Evolutionary conservation across 2,329 filamentous ascomycete genomes (phyloP), one percentile per base, ranked within the genome.

Genomic region (Scolecobasidium constrictum): DNA sequence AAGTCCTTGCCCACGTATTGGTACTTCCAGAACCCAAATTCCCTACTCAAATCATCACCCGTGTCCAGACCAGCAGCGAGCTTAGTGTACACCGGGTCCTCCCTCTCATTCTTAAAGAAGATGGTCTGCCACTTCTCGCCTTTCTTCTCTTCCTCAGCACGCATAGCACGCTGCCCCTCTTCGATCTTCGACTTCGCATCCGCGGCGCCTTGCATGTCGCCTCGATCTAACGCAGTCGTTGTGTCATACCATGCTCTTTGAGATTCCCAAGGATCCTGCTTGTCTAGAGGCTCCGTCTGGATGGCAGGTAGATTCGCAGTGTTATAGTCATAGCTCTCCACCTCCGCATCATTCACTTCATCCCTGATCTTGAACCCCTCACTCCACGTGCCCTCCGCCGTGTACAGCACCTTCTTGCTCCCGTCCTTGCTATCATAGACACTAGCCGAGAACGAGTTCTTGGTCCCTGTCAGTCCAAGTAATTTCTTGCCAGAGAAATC

Each of bases 211-310:
- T 58, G 63, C 65, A 68, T 68, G 43, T 68, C 56, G 2, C 65
- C 61, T 4, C 45, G 46, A n/a, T 53, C 49, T 34, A 68, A 52
- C 1, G 59, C 56, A 13, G 57, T 48, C 35, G 65, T 63, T 4
- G 66, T 62, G 4, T 55, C 58, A 7, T 51, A 45, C 66, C 66
- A 69, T 4, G 65, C 65, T 47, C 55, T 62, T 13, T 64, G 51
- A 17, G 61, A 62, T 47, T 69, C 66, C 64, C 64, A 69, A 0
- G 63, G 58, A 50, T 68, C 65, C 43, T 68, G 64, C 21, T 63
- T 48, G 1, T 57, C 51, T 4, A 61, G 35, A 12, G 59, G 54
- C 9, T 52, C 46, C 15, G 53, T 52, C n/a, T 45, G 47, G 31
- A 56, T 52, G 15, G 46, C 52, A 22, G 46, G 26, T n/a, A 50